Evolutionary conservation across 1,284 basidiomycete genomes (phyloP), one percentile per base, ranked within the genome.

Genomic region (Rhodotorula sp.): DNA sequence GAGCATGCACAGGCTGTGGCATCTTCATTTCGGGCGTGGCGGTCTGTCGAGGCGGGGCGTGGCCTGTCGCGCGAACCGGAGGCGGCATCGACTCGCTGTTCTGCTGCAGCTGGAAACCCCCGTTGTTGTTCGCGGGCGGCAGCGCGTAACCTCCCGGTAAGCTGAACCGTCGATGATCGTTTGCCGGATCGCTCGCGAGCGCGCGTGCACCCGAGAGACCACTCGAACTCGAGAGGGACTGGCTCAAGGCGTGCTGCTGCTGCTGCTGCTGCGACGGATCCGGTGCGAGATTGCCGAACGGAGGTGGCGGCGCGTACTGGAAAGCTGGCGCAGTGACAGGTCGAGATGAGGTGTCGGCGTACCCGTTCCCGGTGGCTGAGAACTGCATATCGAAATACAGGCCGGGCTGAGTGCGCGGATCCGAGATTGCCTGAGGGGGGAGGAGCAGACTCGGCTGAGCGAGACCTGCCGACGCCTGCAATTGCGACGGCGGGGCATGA

Each of bases 281-380:
- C 24, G 42, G 42, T 17, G 51, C 17, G 37, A 54, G 37, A 22
- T 37, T 24, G 45, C 66, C 63, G 55, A 67, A 67, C 8, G 49
- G 22, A 18, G 48, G 48, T 20, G 53, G 26, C 15, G 69, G 63
- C 14, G 69, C 55, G 49, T 65, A 49, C 45, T 67, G 62, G 56
- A 67, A 67, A 6, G 62, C 62, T 15, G 69, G 69, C 10, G 69
- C 69, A 18, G 69, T 71, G 51, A 70, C 57, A 20, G 69, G 69
- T 4, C 69, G 69, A 33, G 53, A 46, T 24, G 62, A 57, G 64
- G 44, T 44, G 55, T 18, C 60, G 63, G 14, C 26, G 51, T 44
- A 64, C n/a, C 53, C 33, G 46, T 37, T 48, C 22, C 33, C 20
- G 26, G 60, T 17, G 49, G 58, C 56, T 51, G 46, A 60, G 8